Evolutionary conservation across 2,329 filamentous ascomycete species (phyloP), one percentile per base, ranked within the genome.

Genomic region (Mollisiaceae sp.): DNA sequence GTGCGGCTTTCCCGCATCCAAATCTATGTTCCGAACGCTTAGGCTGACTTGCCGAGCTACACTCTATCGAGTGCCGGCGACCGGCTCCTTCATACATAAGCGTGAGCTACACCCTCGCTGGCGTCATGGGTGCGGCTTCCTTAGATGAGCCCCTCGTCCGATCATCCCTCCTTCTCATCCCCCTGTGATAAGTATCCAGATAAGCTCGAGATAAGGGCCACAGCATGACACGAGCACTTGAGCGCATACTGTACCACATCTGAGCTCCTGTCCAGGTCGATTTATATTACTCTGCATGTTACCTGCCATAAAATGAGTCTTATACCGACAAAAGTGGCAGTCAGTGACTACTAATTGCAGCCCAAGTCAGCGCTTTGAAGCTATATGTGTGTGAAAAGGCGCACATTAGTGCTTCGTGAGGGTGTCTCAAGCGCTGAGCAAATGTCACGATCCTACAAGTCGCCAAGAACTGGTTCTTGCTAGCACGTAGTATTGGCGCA

Each of bases 191-290:
- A 32, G 50, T 54, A 18, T 32, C 24, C 50, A 35, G 50, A 32
- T 54, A 54, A 35, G 50, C 4, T 54, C 50, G 14, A 32, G 50
- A 54, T 54, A 54, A 54, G 50, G 50, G 5, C 14, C 50, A 35
- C 50, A 27, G 50, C 50, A 54, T 54, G 50, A 54, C 50, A 54
- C 12, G 50, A 27, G 50, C 50, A 54, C 50, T 54, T 54, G 50
- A 54, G 50, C 18, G 22, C 50, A 54, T 54, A 35, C 32, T 54
- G 24, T 32, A 35, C 14, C 12, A 24, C 50, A 54, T 54, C 32
- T 54, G 11, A 24, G 50, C 50, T n/a, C 14, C 24, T 6, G 12
- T 18, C 50, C 14, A 18, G 24, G 24, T 54, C 5, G 5, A 6
- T 27, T 24, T 35, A 54, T 54, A 54, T 54, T 54, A 24, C 50